phyloP scores from a whole-genome alignment of 805 yeast species.

The Schizosaccharomyces japonicus region DNA sequence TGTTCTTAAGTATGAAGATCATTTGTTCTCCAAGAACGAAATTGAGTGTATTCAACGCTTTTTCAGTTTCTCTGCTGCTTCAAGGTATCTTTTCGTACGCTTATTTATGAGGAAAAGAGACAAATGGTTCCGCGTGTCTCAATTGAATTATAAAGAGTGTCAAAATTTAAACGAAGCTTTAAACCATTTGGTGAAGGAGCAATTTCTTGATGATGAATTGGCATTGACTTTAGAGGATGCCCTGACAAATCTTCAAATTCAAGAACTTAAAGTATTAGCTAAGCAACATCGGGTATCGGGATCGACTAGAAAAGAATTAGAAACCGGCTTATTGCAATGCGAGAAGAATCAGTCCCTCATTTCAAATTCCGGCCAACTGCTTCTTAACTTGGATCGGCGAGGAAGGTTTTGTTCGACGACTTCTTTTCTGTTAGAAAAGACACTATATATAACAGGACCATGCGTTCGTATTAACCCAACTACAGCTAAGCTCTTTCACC shows the following conservation, averaged over 20 bases:
- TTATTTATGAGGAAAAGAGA: conserved; percentile 9
- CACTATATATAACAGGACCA: conserved; percentile 7
- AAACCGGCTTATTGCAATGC: conserved; percentile 5
- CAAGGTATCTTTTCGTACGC: conserved; percentile 9
- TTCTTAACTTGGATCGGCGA: not conserved
- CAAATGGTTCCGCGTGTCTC: conserved; percentile 8
- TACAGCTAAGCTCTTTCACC: conserved; percentile 7
- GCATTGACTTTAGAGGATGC: conserved; percentile 7
- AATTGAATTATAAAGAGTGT: conserved; percentile 7
- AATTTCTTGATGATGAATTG: not conserved
- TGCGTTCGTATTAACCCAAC: conserved; percentile 7
- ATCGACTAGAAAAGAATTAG: conserved; percentile 7
- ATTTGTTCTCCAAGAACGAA: conserved; percentile 9
- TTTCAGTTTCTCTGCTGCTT: conserved; percentile 6
- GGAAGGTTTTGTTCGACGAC: not conserved
- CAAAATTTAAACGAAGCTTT: conserved; percentile 6
- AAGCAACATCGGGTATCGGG: conserved; percentile 3
- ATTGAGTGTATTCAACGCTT: conserved; percentile 7
- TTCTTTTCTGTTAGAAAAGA: conserved; percentile 1
- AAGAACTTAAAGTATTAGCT: conserved; percentile 8
- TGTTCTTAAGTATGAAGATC: conserved; percentile 8
- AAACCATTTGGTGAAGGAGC: not conserved
- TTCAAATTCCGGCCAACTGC: not conserved
- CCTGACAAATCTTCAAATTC: conserved; percentile 6
- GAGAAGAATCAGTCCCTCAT: conserved; percentile 8